These are phyloP conservation scores for Pseudonitzschia multiseries DNA, from an alignment of 108 stramenopile species.

Conservation along the genomic window DNA sequence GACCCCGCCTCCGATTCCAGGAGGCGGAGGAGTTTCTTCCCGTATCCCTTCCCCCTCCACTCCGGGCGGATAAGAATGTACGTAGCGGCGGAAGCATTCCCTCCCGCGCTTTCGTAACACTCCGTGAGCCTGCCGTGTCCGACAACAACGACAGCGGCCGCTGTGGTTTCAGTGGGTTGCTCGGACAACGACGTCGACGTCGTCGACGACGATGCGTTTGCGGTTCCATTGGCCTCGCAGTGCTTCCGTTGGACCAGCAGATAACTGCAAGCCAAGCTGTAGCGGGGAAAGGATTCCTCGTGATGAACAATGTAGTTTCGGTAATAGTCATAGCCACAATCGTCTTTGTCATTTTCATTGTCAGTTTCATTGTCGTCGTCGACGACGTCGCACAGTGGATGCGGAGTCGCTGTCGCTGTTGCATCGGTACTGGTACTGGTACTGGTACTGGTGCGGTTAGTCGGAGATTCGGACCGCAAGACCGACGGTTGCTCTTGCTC, in stretches of 20 bases:
- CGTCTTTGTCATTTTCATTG: neutral
- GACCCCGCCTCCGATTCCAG: conserved; percentile 27
- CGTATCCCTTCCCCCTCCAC: conserved; percentile 23
- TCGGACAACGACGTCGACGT: no score
- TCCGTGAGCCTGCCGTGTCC: conserved; percentile 45
- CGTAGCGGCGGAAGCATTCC: conserved; percentile 38
- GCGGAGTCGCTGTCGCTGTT: no score
- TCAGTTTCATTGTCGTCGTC: no score
- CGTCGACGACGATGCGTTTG: no score
- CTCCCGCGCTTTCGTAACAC: conserved; percentile 43
- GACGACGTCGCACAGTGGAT: no score
- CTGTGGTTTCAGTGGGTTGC: no score
- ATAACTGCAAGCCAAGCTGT: conserved; percentile 32
- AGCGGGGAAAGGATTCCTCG: neutral
- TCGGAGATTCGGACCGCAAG: no score
- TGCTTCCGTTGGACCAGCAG: neutral
- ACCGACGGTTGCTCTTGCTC: neutral
- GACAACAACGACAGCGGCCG: no score
- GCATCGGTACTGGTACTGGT: neutral
- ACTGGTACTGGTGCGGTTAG: no score
- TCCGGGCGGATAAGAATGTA: conserved; percentile 27
- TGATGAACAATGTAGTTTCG: conserved; percentile 14
- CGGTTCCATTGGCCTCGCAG: neutral
- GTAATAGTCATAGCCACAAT: neutral
- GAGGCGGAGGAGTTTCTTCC: conserved; percentile 28